A percentile compares a stretch with the other conserved stretches of the same genome.
Evolutionary conservation across 768 basidiomycete genomes (phyloP).

Genomic region (Imleria badia): DNA sequence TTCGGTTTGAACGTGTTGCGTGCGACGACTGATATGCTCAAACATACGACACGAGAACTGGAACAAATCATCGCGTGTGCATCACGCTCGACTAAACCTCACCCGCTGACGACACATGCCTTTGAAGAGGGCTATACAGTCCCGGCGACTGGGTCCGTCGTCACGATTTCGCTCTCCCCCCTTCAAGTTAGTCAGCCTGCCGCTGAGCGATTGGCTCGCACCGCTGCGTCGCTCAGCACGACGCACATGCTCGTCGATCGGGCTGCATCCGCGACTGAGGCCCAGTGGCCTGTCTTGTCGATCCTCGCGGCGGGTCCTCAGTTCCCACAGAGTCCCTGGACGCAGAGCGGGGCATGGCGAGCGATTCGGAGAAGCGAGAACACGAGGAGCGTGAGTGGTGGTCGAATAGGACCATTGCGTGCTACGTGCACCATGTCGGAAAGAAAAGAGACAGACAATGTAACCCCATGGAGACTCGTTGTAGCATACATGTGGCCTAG

Average conservation of each 20-base stretch:
- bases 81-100: conserved; percentile 52
- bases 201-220: conserved; percentile 39
- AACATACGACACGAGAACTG: no score
- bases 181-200: no score
- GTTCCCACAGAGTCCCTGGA: conserved; percentile 72
- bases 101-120: conserved; percentile 41
- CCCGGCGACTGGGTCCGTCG: conserved; percentile 33
- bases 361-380: conserved; percentile 43
- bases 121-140: conserved; percentile 40
- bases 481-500: conserved; percentile 1
- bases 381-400: conserved; percentile 76
- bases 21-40: no score
- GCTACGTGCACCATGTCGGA: not conserved
- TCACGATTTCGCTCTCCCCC: conserved; percentile 35
- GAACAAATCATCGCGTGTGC: conserved; percentile 28
- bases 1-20: no score
- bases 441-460: not conserved
- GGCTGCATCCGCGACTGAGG: conserved; percentile 27
- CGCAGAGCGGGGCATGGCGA: conserved; percentile 39
- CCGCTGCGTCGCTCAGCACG: conserved; percentile 44
- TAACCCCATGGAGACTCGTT: no score
- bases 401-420: conserved; percentile 41
- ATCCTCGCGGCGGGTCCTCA: conserved; percentile 49
- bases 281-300: conserved; percentile 36
- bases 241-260: conserved; percentile 28